Base-by-base conservation (phyloP, 202 grass and related monocot genomes). In the Sporobolus alterniflorus region DNA sequence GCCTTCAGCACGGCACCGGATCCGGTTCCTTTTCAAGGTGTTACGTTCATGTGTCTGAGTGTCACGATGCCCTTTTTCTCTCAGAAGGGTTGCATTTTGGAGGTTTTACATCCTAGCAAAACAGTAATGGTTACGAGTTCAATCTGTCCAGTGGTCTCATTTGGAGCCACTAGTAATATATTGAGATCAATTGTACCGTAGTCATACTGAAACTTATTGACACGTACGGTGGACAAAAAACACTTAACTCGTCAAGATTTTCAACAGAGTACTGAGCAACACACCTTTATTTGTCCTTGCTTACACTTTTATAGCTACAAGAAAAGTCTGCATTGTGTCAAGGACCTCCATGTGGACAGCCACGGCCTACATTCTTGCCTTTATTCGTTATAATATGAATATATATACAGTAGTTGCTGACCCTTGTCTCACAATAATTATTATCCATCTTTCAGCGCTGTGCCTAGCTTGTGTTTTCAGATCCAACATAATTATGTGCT, bases 231-330 rank as follows among this genome's bases (percentile, higher is more conserved):
- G 59, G 7, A 20, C n/a, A 30, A 29, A 61, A n/a, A n/a, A n/a
- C n/a, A n/a, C n/a, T n/a, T n/a, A n/a, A 75, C 42, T 5, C 25
- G 39, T 46, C 1, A 73, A 63, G 44, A 36, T 15, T 50, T 76
- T 47, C 16, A 51, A 36, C 24, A 36, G 50, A 42, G 43, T 78
- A 24, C 65, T 29, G 41, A 62, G 33, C 9, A 67, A 71, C 51
- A 61, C 60, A 34, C 54, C 41, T 17, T 52, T 4, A 18, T 77
- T 76, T 61, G 65, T 63, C 83, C 74, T 78, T 71, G 20, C n/a
- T 36, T 29, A 7, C 50, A 42, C 31, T 20, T 78, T 78, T 78
- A 69, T 76, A 60, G 28, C 33, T 60, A 3, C 39, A 22, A 78
- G 42, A 50, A 71, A 84, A 78, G 48, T 31, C 40, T 3, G 43